phyloP scores from a whole-genome alignment of 2,329 filamentous ascomycete species.

The Parastagonospora nodorum region DNA sequence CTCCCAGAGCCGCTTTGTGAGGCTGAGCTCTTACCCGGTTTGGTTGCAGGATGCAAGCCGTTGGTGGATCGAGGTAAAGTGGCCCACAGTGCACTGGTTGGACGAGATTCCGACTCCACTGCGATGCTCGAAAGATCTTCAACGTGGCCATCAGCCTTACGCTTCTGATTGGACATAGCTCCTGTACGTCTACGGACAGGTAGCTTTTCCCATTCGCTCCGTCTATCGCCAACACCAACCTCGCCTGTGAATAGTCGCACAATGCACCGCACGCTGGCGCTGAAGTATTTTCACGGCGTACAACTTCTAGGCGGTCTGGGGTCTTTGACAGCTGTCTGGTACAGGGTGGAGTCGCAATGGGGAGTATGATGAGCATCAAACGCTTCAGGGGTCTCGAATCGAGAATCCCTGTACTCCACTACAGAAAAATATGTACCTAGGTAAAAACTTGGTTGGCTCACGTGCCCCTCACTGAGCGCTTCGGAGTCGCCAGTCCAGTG shows the following conservation, averaged over 20 bases:
- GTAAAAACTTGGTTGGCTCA: background rate
- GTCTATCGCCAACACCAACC: conserved; percentile 6
- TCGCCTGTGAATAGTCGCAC: conserved; percentile 8
- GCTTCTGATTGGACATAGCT: conserved; percentile 22
- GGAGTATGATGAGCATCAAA: conserved; percentile 12
- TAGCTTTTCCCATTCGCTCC: conserved; percentile 20
- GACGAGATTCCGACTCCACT: conserved; percentile 15
- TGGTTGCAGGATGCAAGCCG: conserved; percentile 23
- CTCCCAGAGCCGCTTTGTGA: conserved; percentile 8
- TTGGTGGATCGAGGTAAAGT: conserved; percentile 25
- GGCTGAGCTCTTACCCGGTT: conserved; percentile 17
- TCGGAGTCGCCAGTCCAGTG: too few relatives aligned
- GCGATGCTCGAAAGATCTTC: conserved; percentile 18
- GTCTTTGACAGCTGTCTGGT: conserved; percentile 11
- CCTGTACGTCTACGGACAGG: conserved; percentile 8
- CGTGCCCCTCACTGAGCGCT: background rate
- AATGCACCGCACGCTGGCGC: conserved; percentile 9
- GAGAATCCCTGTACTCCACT: background rate
- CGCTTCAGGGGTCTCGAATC: conserved; percentile 20
- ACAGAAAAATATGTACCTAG: background rate
- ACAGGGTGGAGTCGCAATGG: conserved; percentile 18
- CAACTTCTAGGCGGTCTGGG: conserved; percentile 12
- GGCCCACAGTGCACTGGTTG: conserved; percentile 25
- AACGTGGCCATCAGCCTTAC: conserved; percentile 24
- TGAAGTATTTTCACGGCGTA: conserved; percentile 7